These are phyloP conservation scores for Stromatinia cepivora DNA, from an alignment of 2,329 filamentous ascomycete genomes.

Conservation along the genomic window DNA sequence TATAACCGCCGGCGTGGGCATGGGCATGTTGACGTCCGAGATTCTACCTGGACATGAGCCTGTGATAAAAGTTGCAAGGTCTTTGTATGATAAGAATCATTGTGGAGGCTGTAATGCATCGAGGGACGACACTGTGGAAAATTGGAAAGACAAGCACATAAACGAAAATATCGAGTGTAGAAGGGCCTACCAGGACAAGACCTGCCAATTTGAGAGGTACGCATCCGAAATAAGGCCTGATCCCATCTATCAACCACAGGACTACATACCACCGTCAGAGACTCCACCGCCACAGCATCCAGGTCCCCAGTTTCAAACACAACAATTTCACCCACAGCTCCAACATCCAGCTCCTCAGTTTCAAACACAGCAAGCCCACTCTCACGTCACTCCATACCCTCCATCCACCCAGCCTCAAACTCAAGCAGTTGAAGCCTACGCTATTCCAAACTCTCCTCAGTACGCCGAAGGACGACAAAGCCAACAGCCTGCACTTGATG, in stretches of 20 bases:
- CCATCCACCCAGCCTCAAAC: background rate
- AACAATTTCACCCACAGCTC: background rate
- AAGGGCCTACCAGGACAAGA: background rate
- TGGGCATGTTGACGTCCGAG: background rate
- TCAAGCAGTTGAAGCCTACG: background rate
- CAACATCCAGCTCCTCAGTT: background rate
- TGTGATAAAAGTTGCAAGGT: rapidly evolving
- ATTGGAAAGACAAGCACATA: background rate
- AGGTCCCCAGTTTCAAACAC: background rate
- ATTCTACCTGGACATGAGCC: background rate
- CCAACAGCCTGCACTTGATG: background rate
- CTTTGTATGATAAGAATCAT: background rate
- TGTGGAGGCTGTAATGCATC: background rate
- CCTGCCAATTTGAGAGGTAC: background rate
- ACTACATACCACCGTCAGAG: background rate
- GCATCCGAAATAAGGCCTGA: too few species aligned
- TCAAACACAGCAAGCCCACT: background rate
- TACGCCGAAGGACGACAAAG: background rate
- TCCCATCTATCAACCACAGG: background rate
- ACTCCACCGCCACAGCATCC: background rate
- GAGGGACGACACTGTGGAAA: rapidly evolving
- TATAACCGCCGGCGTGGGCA: background rate
- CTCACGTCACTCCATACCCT: background rate
- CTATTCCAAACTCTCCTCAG: background rate
- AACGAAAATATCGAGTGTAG: background rate